A percentile compares a stretch with the other conserved stretches of the same genome.
Conservation (phyloP, 2,329 filamentous ascomycete genomes). For the Aspergillus caelatus region DNA sequence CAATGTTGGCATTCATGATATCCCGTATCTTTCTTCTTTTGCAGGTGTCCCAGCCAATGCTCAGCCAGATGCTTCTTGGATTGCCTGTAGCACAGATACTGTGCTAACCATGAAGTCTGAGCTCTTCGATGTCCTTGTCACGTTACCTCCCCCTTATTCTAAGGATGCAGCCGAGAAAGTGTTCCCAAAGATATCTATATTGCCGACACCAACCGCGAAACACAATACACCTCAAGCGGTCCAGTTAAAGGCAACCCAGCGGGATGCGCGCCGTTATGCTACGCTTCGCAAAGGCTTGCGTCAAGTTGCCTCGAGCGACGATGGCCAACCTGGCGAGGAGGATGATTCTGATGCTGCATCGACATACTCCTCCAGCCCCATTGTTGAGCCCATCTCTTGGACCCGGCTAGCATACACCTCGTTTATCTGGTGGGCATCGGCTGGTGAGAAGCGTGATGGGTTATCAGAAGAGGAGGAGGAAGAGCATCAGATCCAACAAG, state of each 20-base stretch:
- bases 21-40: constrained; percentile 74
- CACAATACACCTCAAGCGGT: constrained; percentile 30
- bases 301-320: constrained; percentile 29
- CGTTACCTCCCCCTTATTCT: constrained; percentile 68
- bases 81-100: constrained; percentile 93
- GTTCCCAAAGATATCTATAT: constrained; percentile 76
- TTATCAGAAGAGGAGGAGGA: constrained; percentile 59
- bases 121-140: constrained; percentile 87
- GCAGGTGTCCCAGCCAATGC: constrained; percentile 45
- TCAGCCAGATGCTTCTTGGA: constrained; percentile 67
- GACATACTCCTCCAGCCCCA: constrained; percentile 45
- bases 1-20: constrained; percentile 90
- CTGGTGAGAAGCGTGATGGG: constrained; percentile 61
- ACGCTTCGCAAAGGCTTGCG: constrained; percentile 66
- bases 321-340: constrained; percentile 30
- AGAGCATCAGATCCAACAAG: constrained; percentile 47
- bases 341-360: constrained; percentile 45
- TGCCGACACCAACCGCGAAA: constrained; percentile 60
- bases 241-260: constrained; percentile 78
- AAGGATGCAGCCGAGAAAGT: constrained; percentile 61
- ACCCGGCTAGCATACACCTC: constrained; percentile 62
- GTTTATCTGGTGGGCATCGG: constrained; percentile 70
- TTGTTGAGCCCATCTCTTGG: constrained; percentile 63
- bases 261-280: constrained; percentile 80
- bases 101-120: constrained; percentile 84